These are phyloP conservation scores for Coniophora puteana DNA, from an alignment of 1,284 basidiomycete species.

Conservation along the genomic window DNA sequence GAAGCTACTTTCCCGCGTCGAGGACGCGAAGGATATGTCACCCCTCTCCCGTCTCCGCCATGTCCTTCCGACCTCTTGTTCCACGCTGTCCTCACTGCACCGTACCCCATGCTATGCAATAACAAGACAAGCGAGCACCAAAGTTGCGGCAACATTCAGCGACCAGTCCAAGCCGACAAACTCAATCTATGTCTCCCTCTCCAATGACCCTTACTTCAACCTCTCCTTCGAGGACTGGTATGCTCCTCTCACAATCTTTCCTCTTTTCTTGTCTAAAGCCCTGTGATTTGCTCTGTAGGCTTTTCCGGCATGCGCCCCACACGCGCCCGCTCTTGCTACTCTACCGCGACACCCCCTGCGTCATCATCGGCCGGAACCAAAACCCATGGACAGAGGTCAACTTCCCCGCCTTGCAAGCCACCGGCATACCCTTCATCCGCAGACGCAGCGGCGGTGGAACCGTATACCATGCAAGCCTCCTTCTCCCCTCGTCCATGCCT, in stretches of 20 bases:
- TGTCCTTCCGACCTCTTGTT: neutral
- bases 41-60: neutral
- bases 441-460: slow-evolving; percentile 95
- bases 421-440: slow-evolving; percentile 78
- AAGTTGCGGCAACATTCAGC: too few species aligned
- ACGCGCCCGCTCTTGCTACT: slow-evolving; percentile 77
- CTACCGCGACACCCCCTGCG: slow-evolving; percentile 88
- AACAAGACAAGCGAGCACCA: too few species aligned
- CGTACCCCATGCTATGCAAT: too few species aligned
- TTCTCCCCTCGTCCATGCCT: neutral
- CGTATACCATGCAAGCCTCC: slow-evolving; percentile 84
- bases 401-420: slow-evolving; percentile 44
- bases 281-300: slow-evolving; percentile 44
- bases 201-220: slow-evolving; percentile 90
- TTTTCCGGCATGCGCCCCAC: slow-evolving; percentile 74
- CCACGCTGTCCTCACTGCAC: too few species aligned
- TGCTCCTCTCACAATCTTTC: slow-evolving; percentile 20
- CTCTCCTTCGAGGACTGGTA: slow-evolving; percentile 93
- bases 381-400: slow-evolving; percentile 99
- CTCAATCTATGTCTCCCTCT: slow-evolving; percentile 79
- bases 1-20: too few species aligned
- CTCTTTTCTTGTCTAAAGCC: slow-evolving; percentile 2
- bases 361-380: slow-evolving; percentile 95
- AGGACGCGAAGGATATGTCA: too few species aligned
- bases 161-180: slow-evolving; percentile 33